Conservation (phyloP, 495 filamentous ascomycete species). For the Eremomyces bilateralis region DNA sequence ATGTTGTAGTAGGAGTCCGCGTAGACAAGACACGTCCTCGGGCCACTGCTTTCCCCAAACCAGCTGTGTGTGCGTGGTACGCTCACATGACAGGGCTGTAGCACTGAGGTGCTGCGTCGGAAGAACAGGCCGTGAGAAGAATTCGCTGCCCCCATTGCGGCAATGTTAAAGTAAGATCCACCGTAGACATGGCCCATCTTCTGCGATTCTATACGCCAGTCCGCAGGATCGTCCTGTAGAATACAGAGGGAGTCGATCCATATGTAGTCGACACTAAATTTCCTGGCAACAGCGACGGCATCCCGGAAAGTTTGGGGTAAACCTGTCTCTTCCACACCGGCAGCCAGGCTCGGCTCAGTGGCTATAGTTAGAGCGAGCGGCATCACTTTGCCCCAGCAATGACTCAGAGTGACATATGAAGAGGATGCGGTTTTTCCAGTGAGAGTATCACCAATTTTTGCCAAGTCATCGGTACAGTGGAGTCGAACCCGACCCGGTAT, state of each 20-base stretch:
- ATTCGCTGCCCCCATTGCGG: no score
- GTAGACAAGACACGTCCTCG: no score
- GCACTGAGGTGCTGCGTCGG: no score
- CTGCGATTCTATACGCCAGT: slow-evolving; percentile 2
- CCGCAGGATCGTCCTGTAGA: slow-evolving; percentile 3
- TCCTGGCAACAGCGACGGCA: slow-evolving; percentile 2
- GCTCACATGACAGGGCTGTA: no score
- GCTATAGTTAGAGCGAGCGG: background rate
- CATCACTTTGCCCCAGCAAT: background rate
- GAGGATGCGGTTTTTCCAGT: no score
- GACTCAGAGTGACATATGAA: background rate
- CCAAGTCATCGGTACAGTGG: no score
- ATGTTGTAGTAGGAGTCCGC: no score
- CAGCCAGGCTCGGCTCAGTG: background rate
- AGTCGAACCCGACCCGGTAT: no score
- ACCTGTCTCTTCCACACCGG: background rate
- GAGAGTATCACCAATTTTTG: no score
- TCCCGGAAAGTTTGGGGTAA: slow-evolving; percentile 6
- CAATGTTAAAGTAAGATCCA: slow-evolving; percentile 1
- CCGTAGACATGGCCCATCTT: slow-evolving; percentile 1
- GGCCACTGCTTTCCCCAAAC: no score
- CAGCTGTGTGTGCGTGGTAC: no score
- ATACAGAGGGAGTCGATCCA: slow-evolving; percentile 8
- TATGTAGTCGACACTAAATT: slow-evolving; percentile 5
- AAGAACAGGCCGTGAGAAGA: no score